phyloP scores from a whole-genome alignment of 805 yeast genomes.

The Schwanniomyces pseudopolymorphus region DNA sequence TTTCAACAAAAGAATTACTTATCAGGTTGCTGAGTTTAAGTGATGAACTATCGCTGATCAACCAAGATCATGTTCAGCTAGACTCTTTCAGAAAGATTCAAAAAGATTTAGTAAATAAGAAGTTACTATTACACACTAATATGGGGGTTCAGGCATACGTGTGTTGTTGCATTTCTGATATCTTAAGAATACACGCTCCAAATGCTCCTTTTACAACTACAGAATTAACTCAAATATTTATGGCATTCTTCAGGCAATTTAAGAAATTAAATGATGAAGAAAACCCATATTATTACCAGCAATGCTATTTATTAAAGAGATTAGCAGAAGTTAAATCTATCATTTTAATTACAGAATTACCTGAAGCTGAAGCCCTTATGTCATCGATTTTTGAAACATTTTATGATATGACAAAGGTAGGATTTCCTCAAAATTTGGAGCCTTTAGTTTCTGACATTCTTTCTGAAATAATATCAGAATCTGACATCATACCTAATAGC shows the following conservation, averaged over 20 bases:
- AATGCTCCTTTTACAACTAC: conserved; percentile 79
- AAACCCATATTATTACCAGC: conserved; percentile 61
- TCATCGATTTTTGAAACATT: conserved; percentile 58
- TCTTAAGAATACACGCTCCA: conserved; percentile 79
- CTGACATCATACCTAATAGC: conserved; percentile 58
- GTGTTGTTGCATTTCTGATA: conserved; percentile 74
- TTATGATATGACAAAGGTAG: conserved; percentile 49
- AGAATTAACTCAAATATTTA: conserved; percentile 65
- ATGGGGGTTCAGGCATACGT: conserved; percentile 66
- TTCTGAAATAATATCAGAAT: conserved; percentile 71
- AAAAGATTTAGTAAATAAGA: conserved; percentile 54
- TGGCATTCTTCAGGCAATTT: conserved; percentile 63
- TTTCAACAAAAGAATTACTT: conserved; percentile 62
- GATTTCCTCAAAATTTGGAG: conserved; percentile 54
- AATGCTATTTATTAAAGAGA: conserved; percentile 61
- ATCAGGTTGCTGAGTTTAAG: conserved; percentile 55
- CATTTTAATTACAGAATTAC: conserved; percentile 72
- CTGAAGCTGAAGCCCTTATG: conserved; percentile 56
- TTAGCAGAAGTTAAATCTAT: conserved; percentile 75
- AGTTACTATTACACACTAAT: conserved; percentile 60
- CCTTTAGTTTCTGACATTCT: conserved; percentile 68
- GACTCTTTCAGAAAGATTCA: conserved; percentile 42
- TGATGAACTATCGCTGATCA: conserved; percentile 60
- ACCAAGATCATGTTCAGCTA: conserved; percentile 58
- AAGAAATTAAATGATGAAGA: conserved; percentile 52